Evolutionary conservation across 1,284 basidiomycete species (phyloP).

Genomic region (Trichosporon ovoides): DNA sequence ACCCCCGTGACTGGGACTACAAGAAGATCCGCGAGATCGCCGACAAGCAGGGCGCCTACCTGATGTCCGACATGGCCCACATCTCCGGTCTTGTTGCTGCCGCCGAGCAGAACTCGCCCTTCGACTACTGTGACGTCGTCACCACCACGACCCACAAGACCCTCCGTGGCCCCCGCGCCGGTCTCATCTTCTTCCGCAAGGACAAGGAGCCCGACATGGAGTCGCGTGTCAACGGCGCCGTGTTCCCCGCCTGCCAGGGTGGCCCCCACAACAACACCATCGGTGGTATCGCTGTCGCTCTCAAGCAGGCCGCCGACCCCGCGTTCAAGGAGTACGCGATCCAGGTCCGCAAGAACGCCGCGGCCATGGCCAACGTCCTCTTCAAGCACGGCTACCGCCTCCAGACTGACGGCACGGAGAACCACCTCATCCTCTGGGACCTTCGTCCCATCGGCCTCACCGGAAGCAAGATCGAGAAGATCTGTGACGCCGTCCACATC

Average conservation of each 20-base stretch:
- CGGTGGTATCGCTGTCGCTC: slow-evolving; percentile 89
- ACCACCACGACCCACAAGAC: slow-evolving; percentile 99
- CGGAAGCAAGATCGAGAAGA: slow-evolving; percentile 96
- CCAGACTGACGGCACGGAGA: slow-evolving; percentile 94
- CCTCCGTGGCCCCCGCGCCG: slow-evolving; percentile 94
- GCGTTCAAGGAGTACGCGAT: slow-evolving; percentile 89
- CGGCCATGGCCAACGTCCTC: slow-evolving; percentile 66
- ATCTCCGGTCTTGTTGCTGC: slow-evolving; percentile 94
- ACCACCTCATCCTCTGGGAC: slow-evolving; percentile 98
- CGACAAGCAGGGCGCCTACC: slow-evolving; percentile 82
- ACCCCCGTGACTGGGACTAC: slow-evolving; percentile 98
- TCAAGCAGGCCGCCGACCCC: slow-evolving; percentile 87
- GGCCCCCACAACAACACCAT: slow-evolving; percentile 99
- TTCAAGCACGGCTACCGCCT: slow-evolving; percentile 82
- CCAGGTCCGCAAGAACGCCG: slow-evolving; percentile 86
- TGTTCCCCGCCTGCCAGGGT: slow-evolving; percentile 99
- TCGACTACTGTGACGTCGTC: slow-evolving; percentile 95
- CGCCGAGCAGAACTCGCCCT: slow-evolving; percentile 85
- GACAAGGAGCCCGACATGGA: slow-evolving; percentile 82
- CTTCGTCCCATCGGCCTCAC: slow-evolving; percentile 91
- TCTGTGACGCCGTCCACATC: slow-evolving; percentile 94
- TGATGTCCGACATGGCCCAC: slow-evolving; percentile 96
- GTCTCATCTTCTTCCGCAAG: slow-evolving; percentile 98
- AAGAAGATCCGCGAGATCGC: slow-evolving; percentile 72
- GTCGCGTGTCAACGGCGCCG: slow-evolving; percentile 93